Evolutionary conservation across 306 rosid species (phyloP).

Genomic region (Inga laurina): DNA sequence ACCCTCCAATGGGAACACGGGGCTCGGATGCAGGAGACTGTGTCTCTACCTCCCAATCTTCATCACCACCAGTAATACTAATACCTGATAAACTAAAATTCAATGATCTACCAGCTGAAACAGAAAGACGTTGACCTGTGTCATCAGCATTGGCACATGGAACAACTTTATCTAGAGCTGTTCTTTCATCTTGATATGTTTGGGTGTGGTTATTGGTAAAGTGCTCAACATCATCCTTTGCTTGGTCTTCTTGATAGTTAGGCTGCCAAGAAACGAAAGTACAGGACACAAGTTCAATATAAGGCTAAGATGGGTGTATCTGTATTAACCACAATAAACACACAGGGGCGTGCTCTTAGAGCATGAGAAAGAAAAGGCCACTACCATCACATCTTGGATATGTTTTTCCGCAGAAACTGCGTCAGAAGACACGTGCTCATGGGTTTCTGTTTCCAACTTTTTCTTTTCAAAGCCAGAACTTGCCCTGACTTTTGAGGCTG

Average conservation of each 20-base stretch:
- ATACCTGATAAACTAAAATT: constrained; percentile 51
- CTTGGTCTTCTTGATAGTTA: constrained; percentile 36
- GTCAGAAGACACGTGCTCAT: constrained; percentile 33
- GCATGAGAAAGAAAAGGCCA: constrained; percentile 28
- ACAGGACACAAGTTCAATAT: neutral
- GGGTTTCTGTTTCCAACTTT: constrained; percentile 37
- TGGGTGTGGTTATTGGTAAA: constrained; percentile 6
- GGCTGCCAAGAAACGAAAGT: constrained; percentile 48
- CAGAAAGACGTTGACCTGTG: constrained; percentile 21
- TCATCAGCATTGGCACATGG: constrained; percentile 25
- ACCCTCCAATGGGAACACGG: constrained; percentile 67
- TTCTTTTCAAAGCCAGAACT: constrained; percentile 41
- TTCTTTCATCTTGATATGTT: constrained; percentile 10
- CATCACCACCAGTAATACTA: constrained; percentile 23
- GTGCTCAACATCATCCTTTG: constrained; percentile 14
- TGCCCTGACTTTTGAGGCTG: constrained; percentile 34
- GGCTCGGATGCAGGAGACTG: constrained; percentile 55
- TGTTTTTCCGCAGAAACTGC: constrained; percentile 32
- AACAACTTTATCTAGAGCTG: constrained; percentile 21
- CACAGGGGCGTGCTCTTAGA: neutral
- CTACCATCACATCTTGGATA: constrained; percentile 44
- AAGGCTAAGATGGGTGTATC: neutral
- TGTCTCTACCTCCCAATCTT: constrained; percentile 51
- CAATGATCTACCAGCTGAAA: constrained; percentile 29
- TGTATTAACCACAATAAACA: neutral